phyloP scores from a whole-genome alignment of 768 basidiomycete genomes.

The Leccinum uliginosum region DNA sequence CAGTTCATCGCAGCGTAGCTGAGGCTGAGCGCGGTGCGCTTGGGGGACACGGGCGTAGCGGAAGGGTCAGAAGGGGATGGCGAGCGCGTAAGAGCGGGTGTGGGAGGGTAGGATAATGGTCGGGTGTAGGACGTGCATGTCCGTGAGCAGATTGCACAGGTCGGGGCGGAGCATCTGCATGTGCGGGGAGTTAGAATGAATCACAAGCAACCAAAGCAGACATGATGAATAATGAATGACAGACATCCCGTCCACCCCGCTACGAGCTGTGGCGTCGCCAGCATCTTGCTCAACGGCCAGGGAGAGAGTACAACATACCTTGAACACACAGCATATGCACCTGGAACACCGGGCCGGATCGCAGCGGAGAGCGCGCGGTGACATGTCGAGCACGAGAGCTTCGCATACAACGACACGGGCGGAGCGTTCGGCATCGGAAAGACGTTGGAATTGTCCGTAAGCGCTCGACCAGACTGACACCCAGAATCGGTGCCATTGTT shows the following conservation, averaged over 20 bases:
- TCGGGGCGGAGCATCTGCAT: slow-evolving; percentile 31
- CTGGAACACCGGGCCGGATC: slow-evolving; percentile 14
- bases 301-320: slow-evolving; percentile 12
- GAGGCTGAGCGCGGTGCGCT: slow-evolving; percentile 25
- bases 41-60: slow-evolving; percentile 21
- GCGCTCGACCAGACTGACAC: slow-evolving; percentile 11
- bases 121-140: slow-evolving; percentile 33
- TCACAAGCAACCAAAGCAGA: background rate
- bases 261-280: background rate
- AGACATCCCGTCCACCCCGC: background rate
- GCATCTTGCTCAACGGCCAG: background rate
- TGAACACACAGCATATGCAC: slow-evolving; percentile 13
- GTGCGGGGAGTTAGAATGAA: slow-evolving; percentile 3
- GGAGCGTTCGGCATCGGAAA: background rate
- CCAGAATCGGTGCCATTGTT: slow-evolving; percentile 16
- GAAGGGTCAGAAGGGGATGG: slow-evolving; percentile 23
- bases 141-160: slow-evolving; percentile 35
- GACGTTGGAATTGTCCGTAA: slow-evolving; percentile 20
- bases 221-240: background rate
- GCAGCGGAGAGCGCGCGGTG: slow-evolving; percentile 24
- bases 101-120: slow-evolving; percentile 33
- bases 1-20: slow-evolving; percentile 22
- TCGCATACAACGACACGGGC: slow-evolving; percentile 5
- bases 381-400: slow-evolving; percentile 28
- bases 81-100: slow-evolving; percentile 33